Percentiles rank a stretch among this genome's conserved stretches.
Conservation (phyloP, 257 asterid species). For the Sherardia arvensis region DNA sequence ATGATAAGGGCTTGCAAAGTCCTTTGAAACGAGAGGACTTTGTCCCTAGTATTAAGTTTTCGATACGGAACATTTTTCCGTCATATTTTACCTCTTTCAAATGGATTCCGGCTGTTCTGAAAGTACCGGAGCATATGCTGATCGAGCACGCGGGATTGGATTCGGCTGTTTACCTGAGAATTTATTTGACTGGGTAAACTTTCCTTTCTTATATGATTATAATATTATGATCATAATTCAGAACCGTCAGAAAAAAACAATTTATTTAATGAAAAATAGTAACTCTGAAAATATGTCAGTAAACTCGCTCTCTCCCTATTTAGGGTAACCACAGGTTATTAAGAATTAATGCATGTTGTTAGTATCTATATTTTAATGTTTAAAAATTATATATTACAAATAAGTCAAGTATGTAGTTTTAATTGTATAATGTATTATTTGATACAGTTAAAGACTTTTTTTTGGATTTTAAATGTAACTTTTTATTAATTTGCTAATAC, state of each 20-base stretch:
- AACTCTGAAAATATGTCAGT: background rate
- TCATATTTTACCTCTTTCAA: conserved; percentile 42
- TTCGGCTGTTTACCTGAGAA: conserved; percentile 79
- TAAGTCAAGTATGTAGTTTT: no score
- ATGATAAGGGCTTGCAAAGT: conserved; percentile 39
- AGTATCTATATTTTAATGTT: no score
- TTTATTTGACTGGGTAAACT: conserved; percentile 78
- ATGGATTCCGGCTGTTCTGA: conserved; percentile 85
- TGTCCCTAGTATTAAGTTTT: background rate
- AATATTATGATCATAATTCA: no score
- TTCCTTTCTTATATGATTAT: background rate
- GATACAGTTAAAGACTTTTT: no score
- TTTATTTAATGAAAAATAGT: background rate
- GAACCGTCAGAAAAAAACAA: no score
- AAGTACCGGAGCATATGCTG: conserved; percentile 87
- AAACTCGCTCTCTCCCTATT: no score
- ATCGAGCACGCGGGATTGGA: conserved; percentile 93
- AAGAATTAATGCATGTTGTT: no score
- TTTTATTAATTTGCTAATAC: no score
- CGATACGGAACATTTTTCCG: conserved; percentile 26
- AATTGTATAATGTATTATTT: no score
- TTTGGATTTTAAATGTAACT: no score
- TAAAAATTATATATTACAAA: no score
- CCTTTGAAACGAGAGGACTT: conserved; percentile 22
- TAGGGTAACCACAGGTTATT: no score